These are phyloP conservation scores for Xylaria arbuscula DNA, from an alignment of 2,329 filamentous ascomycete species.

Conservation along the genomic window DNA sequence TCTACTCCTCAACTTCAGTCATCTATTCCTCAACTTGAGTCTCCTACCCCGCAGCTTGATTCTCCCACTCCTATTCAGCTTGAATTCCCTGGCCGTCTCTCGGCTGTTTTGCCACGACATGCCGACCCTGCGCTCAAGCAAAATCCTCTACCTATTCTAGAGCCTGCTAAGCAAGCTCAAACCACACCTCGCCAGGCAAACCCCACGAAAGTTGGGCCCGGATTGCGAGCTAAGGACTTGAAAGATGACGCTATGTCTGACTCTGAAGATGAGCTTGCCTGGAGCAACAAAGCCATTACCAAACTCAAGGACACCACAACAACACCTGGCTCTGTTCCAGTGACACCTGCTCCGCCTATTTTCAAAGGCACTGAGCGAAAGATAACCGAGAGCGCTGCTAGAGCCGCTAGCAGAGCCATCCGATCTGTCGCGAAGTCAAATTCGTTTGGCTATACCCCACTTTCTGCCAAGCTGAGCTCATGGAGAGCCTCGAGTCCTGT, in stretches of 20 bases:
- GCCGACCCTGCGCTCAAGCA: conserved; percentile 55
- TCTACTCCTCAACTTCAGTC: conserved; percentile 6
- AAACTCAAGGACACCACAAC: conserved; percentile 44
- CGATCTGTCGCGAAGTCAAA: conserved; percentile 48
- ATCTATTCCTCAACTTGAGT: background rate
- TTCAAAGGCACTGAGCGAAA: conserved; percentile 41
- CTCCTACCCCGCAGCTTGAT: conserved; percentile 39
- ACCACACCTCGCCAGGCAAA: conserved; percentile 49
- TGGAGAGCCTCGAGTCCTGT: conserved; percentile 72
- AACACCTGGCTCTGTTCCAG: conserved; percentile 50
- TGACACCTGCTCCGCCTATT: conserved; percentile 56
- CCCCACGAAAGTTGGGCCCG: conserved; percentile 51
- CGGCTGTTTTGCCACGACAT: conserved; percentile 58
- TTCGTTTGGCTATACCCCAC: conserved; percentile 69
- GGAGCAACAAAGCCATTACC: conserved; percentile 46
- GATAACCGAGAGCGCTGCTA: conserved; percentile 45
- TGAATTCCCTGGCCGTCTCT: conserved; percentile 59
- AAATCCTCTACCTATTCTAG: conserved; percentile 43
- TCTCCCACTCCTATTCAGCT: conserved; percentile 38
- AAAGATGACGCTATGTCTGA: conserved; percentile 60
- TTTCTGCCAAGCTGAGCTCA: conserved; percentile 69
- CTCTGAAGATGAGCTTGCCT: conserved; percentile 64
- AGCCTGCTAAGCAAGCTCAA: conserved; percentile 25
- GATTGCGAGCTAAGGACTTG: conserved; percentile 61
- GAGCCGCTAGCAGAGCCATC: conserved; percentile 47